Conservation (phyloP, 345 rosid species). For the Firmiana major region DNA sequence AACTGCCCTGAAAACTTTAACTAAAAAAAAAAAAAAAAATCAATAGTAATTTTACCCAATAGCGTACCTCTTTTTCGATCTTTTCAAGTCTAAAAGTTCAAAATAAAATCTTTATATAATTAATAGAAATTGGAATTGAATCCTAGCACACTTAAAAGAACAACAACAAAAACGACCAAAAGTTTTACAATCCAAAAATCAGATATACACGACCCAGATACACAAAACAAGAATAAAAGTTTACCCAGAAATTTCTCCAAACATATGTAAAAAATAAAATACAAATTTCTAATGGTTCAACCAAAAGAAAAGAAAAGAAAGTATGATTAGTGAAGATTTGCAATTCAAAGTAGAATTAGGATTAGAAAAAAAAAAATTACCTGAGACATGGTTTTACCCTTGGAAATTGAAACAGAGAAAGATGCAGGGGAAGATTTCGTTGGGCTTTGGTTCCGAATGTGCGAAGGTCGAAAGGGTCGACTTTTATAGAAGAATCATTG, state of each 20-base stretch:
- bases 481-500: constrained; percentile 6
- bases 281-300: neutral
- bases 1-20: neutral
- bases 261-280: neutral
- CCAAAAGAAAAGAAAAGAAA: neutral
- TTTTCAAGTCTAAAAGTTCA: neutral
- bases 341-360: neutral
- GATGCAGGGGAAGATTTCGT: neutral
- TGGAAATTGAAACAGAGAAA: neutral
- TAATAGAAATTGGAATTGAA: neutral
- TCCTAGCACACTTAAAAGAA: neutral
- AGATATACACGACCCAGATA: neutral
- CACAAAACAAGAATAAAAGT: neutral
- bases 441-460: neutral
- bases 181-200: neutral
- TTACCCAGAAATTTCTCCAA: neutral
- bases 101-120: neutral
- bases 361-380: neutral
- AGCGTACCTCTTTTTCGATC: neutral
- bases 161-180: neutral
- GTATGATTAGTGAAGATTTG: neutral
- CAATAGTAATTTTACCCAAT: neutral
- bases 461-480: neutral
- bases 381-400: constrained; percentile 5
- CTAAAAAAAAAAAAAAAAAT: neutral